Base-by-base conservation (phyloP, 2,329 filamentous ascomycete genomes). In the Colletotrichum endophyticum region DNA sequence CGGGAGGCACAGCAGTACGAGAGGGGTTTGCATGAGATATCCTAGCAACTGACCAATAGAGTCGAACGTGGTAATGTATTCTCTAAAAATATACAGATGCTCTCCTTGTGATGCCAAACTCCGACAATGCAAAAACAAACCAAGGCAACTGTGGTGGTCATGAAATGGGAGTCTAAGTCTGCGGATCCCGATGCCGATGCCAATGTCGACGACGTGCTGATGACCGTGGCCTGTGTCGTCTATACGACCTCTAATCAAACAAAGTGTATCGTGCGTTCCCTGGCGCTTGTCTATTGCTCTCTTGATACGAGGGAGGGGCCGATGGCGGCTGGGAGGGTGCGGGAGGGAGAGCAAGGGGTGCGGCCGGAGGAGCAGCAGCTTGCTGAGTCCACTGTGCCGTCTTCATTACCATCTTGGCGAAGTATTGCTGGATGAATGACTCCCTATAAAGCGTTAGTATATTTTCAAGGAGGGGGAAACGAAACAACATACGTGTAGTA, bases 371-470 rank as follows among this genome's bases (percentile, higher is more conserved):
- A 12, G 30, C 28, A 12, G 62, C 44, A 15, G 25, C 32, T 49
- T 75, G 72, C 34, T 76, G 72, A n/a, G 76, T 77, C 86, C 86
- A 87, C 67, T 82, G 78, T 15, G 84, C 83, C 34, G 90, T 86
- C 84, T 90, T 92, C 39, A 84, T 81, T 81, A 94, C 89, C 88
- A 96, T 93, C 82, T 91, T 92, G 25, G 89, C 86, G 83, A 96
- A 96, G 84, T 96, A 96, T 81, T 95, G 91, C 76, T 94, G 91
- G 70, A 95, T 92, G 80, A 96, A 95, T 19, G 93, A 93, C 85
- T 96, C 94, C 30, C 92, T 94, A 70, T 74, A 79, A 76, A 72
- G 22, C 16, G 44, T 71, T 73, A 78, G 28, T 66, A 9, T 8
- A 49, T 30, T 39, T 56, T 5, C 11, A 22, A 5, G 11, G 1